Base-by-base conservation (phyloP, 164 flowering plant species). In the Kingdonia uniflora region DNA sequence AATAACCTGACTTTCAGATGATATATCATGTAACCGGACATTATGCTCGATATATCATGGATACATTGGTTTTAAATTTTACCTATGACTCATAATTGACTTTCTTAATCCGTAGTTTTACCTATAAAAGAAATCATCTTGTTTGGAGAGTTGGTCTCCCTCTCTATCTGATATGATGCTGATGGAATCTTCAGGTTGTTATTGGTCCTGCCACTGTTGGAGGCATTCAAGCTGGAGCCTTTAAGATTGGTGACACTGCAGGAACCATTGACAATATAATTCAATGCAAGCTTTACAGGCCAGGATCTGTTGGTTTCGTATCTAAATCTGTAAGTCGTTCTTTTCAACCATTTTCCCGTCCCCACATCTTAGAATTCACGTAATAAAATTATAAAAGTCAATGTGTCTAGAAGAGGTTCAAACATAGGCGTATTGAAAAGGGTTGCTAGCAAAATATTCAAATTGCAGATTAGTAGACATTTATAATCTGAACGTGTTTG, bases 121-220 rank as follows among this genome's bases (percentile, higher is more conserved):
- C 48, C n/a, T n/a, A n/a, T n/a, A n/a, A n/a, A n/a, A n/a, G n/a
- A n/a, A n/a, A n/a, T n/a, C n/a, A 8, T 29, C 4, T 8, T 29
- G 35, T 8, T 8, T 29, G 35, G 8, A 29, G 35, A 29, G 4
- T 29, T 29, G 35, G 8, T 29, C 4, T 29, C 8, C 35, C 35
- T 29, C 35, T 29, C 35, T 29, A 29, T 29, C 21, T 38, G 39
- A 33, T 23, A 2, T 53, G 5, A 2, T 14, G 12, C 10, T 23
- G 14, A 16, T 16, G 48, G 14, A 1, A 16, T 15, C 39, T 22
- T 38, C 11, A 94, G 99, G 96, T 94, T 71, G 83, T 94, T 59
- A 82, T 94, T 68, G 99, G 99, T 48, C 97, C 97, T 49, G 99
- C 99, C 35, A 94, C 94, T 37, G 96, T 87, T 58, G 96, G 96